A percentile compares a stretch with the other conserved stretches of the same genome.
These are phyloP conservation scores for Lasiosphaeria ovina DNA, from an alignment of 495 filamentous ascomycete species.

Conservation along the genomic window DNA sequence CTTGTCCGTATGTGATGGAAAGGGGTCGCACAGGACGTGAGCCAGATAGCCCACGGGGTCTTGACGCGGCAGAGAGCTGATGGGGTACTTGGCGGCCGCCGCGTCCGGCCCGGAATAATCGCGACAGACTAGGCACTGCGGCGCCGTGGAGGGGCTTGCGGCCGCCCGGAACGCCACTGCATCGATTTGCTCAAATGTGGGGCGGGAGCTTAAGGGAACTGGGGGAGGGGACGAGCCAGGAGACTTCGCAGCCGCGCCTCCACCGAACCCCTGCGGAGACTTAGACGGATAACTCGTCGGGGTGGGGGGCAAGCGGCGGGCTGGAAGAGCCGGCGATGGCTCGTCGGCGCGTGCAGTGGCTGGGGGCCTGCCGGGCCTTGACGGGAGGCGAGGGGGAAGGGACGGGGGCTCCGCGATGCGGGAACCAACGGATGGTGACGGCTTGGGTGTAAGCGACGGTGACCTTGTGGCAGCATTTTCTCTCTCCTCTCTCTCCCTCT, in stretches of 20 bases:
- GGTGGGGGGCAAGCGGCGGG: constrained; percentile 43
- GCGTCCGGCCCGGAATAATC: constrained; percentile 81
- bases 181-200: constrained; percentile 41
- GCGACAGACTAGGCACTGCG: constrained; percentile 72
- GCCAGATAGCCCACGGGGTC: constrained; percentile 70
- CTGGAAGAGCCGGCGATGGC: constrained; percentile 26
- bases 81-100: constrained; percentile 75
- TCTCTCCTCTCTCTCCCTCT: constrained; percentile 30
- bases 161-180: constrained; percentile 32
- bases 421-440: constrained; percentile 1
- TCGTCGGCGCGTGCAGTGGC: constrained; percentile 12
- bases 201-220: constrained; percentile 46
- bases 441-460: constrained; percentile 23
- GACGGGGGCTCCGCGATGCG: constrained; percentile 32
- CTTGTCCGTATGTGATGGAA: constrained; percentile 80
- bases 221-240: constrained; percentile 40
- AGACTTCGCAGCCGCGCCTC: no score
- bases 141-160: constrained; percentile 12
- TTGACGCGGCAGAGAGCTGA: constrained; percentile 60
- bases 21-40: constrained; percentile 71
- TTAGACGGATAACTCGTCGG: constrained; percentile 29
- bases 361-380: constrained; percentile 34
- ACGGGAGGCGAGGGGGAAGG: constrained; percentile 44
- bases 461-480: constrained; percentile 21
- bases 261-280: no score